Evolutionary conservation across 108 stramenopile species (phyloP).

Genomic region (Nitzschia sp.): DNA sequence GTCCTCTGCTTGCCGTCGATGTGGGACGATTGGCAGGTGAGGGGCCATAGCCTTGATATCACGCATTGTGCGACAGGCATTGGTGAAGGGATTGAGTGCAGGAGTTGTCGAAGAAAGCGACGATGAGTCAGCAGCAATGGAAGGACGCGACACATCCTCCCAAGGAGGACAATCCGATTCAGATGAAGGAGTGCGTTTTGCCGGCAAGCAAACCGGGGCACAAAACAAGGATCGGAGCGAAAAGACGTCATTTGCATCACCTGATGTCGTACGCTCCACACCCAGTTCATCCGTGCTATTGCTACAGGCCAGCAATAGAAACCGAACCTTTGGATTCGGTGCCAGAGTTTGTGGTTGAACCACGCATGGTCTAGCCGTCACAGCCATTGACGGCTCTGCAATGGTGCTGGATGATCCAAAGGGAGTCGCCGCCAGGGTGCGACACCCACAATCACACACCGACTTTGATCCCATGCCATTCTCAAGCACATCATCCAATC

Average conservation of each 20-base stretch:
- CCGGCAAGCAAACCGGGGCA: neutral
- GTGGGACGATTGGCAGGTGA: neutral
- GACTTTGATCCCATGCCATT: neutral
- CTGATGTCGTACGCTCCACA: neutral
- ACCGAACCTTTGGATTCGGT: neutral
- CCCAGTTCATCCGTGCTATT: neutral
- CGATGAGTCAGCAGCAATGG: neutral
- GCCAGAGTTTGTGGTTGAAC: neutral
- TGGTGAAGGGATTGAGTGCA: neutral
- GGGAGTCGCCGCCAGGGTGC: neutral
- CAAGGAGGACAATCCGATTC: no score
- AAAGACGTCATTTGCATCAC: neutral
- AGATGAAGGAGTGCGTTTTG: neutral
- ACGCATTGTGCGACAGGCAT: no score
- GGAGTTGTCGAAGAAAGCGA: slow-evolving; percentile 3
- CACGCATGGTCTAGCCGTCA: neutral
- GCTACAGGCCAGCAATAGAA: neutral
- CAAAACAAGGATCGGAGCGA: neutral
- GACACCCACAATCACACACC: neutral
- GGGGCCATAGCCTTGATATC: neutral
- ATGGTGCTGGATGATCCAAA: neutral
- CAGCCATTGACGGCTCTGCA: neutral
- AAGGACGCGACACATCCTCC: neutral
- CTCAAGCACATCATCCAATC: neutral
- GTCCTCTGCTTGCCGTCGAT: neutral